Base-by-base conservation (phyloP, 306 rosid species). In the Vigna nakashimae region DNA sequence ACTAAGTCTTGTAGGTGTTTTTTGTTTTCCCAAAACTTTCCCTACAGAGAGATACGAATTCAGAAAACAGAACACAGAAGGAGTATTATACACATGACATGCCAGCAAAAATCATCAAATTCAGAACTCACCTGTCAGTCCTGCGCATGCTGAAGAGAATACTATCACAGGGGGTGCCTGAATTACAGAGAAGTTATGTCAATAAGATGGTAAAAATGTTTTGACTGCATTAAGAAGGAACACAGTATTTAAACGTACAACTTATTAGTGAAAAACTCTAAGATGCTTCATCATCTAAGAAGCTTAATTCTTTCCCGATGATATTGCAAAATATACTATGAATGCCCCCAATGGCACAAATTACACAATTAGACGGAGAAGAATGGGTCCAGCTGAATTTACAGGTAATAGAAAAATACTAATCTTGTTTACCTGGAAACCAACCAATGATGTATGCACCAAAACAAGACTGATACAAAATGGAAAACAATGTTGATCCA, bases 141-240 rank as follows among this genome's bases (percentile, higher is more conserved):
- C 97, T 3, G 97, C 97, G 71, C 94, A 91, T 56, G 97, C 97
- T 22, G 92, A 91, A 80, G 92, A 91, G 85, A 89, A 86, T 62
- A 91, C 84, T 24, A 86, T 89, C 87, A 91, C 94, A 3, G 97
- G 92, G 4, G 97, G 97, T 46, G 94, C 94, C 97, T 91, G 86
- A 84, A 88, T 62, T 79, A 68, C 57, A 71, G 16, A 42, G 65
- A 58, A 32, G 51, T 30, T 69, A 40, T 38, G 62, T 73, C 53
- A 80, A 69, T 15, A 32, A 16, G n/a, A 73, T 14, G 22, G 5
- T 28, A 60, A 45, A 65, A 71, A 10, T 2, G 8, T 24, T 71
- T 24, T 22, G 24, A 60, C 63, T n/a, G 36, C 43, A 52, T 50
- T 52, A 64, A 63, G 22, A n/a, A 49, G 22, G 71, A 43, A 40